Base-by-base conservation (phyloP, 2,329 filamentous ascomycete species). In the Nectriaceae sp. region DNA sequence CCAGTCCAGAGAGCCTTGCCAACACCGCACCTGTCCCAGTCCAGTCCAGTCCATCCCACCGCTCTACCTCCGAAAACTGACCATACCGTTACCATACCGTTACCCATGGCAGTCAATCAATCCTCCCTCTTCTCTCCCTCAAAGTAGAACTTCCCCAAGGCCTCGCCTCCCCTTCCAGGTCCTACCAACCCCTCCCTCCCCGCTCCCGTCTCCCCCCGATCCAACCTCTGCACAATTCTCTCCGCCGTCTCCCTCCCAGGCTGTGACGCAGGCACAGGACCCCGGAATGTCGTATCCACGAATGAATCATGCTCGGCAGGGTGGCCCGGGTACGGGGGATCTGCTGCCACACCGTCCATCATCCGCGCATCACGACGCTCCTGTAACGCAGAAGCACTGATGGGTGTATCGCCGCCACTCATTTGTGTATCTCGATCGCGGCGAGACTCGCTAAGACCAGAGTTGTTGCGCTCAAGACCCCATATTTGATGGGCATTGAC, bases 261-360 rank as follows among this genome's bases (percentile, higher is more conserved):
- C 46, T 52, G 67, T 55, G 52, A 60, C 11, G 70, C 70, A 16
- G 80, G 73, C 2, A 83, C 72, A 2, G 83, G 82, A 0, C 81
- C 78, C 19, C 78, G 72, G 42, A 79, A 78, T 1, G 84, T 86
- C 3, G 84, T 88, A 66, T 89, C 85, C 20, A 88, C 75, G 53
- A 85, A 83, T 10, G 70, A 65, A 43, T 78, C 76, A 51, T 83
- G 78, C 35, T 77, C 74, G 11, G 70, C 64, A 21, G 73, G 71
- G 48, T 82, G 76, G 26, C 72, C 71, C 4, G 75, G 67, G 29
- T 66, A 66, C 3, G 75, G 66, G 29, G 80, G 76, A 59, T 86
- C 85, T 3, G 72, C 67, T 1, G 83, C 80, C 35, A 88, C 77
- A 2, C 85, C 85, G 62, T 89, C 84, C 47, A 88, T 72, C 76